These are phyloP conservation scores for Thielaviopsis musarum DNA, from an alignment of 2,329 filamentous ascomycete species.

Conservation along the genomic window DNA sequence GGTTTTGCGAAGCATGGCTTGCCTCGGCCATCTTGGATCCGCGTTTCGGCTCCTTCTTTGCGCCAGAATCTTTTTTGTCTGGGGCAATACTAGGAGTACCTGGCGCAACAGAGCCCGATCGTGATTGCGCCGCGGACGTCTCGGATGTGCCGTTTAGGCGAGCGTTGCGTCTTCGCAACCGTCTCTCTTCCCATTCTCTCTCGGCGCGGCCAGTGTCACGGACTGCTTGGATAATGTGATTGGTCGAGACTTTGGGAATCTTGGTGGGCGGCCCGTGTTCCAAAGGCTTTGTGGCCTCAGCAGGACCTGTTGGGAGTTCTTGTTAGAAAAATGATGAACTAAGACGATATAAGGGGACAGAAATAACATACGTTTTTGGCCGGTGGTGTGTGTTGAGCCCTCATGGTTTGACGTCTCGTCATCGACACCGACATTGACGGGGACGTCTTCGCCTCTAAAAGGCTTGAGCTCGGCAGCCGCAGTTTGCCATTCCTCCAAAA, in stretches of 20 bases:
- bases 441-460: constrained; percentile 13
- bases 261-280: constrained; percentile 22
- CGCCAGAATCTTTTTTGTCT: constrained; percentile 47
- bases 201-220: constrained; percentile 49
- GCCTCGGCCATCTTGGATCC: constrained; percentile 64
- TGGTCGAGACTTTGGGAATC: constrained; percentile 33
- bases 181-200: constrained; percentile 54
- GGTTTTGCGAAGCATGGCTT: constrained; percentile 67
- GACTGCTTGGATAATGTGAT: constrained; percentile 33
- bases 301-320: constrained; percentile 12
- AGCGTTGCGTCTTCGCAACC: constrained; percentile 49
- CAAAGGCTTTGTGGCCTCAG: constrained; percentile 8
- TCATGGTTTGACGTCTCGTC: not conserved
- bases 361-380: constrained; percentile 8
- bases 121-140: constrained; percentile 29
- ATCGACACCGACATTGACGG: not conserved
- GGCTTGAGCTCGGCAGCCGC: constrained; percentile 41
- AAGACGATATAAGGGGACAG: not conserved
- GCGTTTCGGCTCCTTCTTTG: constrained; percentile 77
- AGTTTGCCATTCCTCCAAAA: constrained; percentile 61
- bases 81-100: constrained; percentile 43
- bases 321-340: not conserved
- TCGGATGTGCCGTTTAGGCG: constrained; percentile 41
- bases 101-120: constrained; percentile 39
- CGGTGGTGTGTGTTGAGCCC: not conserved